phyloP scores from a whole-genome alignment of 192 early-diverging fungal genomes.

The Backusella morwellensis region DNA sequence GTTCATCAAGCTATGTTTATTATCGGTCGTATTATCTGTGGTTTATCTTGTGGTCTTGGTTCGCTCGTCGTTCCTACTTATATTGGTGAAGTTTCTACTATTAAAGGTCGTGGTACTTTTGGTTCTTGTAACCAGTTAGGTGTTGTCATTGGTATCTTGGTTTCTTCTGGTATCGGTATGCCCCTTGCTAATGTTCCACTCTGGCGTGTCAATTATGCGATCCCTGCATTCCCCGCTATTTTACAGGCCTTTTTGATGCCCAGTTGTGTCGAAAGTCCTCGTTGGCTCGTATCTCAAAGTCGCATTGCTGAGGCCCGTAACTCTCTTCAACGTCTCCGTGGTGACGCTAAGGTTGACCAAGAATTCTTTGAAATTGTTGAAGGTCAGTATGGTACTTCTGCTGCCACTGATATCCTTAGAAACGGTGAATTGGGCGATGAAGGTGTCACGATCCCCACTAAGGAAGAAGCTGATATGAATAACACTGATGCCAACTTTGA shows the following conservation, averaged over 20 bases:
- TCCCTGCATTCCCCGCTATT: conserved; percentile 60
- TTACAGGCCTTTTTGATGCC: conserved; percentile 60
- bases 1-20: conserved; percentile 60
- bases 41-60: conserved; percentile 71
- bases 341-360: conserved; percentile 47
- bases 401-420: conserved; percentile 3
- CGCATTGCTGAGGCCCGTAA: conserved; percentile 56
- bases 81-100: conserved; percentile 76
- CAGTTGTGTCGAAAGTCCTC: conserved; percentile 76
- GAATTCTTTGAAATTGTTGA: conserved; percentile 65
- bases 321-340: conserved; percentile 55
- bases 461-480: not conserved
- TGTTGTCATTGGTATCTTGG: conserved; percentile 76
- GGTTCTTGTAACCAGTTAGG: conserved; percentile 76
- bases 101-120: conserved; percentile 62
- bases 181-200: conserved; percentile 55
- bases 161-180: conserved; percentile 63
- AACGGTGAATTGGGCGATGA: conserved; percentile 10
- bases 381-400: conserved; percentile 24
- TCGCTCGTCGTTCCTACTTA: conserved; percentile 60
- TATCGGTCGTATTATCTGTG: conserved; percentile 71
- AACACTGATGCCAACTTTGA: conserved; percentile 10
- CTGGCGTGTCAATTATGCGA: conserved; percentile 70
- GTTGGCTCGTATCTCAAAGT: conserved; percentile 65
- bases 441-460: conserved; percentile 5